Conservation (phyloP, 2,329 filamentous ascomycete genomes). For the Ophiosphaerella korrae region DNA sequence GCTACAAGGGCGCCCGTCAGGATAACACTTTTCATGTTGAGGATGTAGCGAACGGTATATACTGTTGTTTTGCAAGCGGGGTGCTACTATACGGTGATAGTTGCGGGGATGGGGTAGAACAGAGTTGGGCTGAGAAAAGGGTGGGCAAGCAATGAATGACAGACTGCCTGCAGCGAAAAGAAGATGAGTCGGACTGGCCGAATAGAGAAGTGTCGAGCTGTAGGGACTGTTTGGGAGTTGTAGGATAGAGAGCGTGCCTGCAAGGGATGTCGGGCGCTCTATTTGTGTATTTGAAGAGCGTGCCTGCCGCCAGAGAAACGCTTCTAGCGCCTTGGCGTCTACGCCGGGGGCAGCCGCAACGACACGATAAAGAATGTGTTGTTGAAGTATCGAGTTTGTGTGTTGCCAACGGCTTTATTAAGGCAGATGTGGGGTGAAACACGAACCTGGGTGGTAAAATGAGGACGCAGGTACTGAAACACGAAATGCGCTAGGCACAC, state of each 20-base stretch:
- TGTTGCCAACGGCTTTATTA: constrained; percentile 17
- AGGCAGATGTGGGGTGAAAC: constrained; percentile 24
- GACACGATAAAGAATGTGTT: constrained; percentile 8
- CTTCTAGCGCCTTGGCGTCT: constrained; percentile 10
- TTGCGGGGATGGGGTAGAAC: constrained; percentile 8
- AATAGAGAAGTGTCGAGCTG: constrained; percentile 18
- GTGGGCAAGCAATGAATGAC: constrained; percentile 25
- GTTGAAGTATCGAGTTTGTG: constrained; percentile 6
- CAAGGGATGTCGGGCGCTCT: constrained; percentile 15
- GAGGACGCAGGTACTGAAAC: constrained; percentile 28
- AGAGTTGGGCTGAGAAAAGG: not conserved
- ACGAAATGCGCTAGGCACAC: constrained; percentile 16
- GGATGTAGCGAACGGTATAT: constrained; percentile 37
- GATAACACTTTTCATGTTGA: constrained; percentile 53
- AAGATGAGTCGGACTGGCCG: constrained; percentile 25
- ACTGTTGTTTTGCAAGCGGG: constrained; percentile 22
- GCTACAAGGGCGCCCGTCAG: constrained; percentile 43
- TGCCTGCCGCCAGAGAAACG: constrained; percentile 16
- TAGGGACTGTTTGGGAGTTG: constrained; percentile 23
- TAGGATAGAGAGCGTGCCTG: constrained; percentile 17
- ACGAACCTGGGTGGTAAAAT: constrained; percentile 15
- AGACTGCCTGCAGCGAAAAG: constrained; percentile 30
- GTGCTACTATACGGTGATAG: constrained; percentile 12
- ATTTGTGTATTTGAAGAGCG: constrained; percentile 16
- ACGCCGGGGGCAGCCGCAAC: constrained; percentile 15